Conservation (phyloP, 2,329 filamentous ascomycete species). For the Thielaviopsis musarum region DNA sequence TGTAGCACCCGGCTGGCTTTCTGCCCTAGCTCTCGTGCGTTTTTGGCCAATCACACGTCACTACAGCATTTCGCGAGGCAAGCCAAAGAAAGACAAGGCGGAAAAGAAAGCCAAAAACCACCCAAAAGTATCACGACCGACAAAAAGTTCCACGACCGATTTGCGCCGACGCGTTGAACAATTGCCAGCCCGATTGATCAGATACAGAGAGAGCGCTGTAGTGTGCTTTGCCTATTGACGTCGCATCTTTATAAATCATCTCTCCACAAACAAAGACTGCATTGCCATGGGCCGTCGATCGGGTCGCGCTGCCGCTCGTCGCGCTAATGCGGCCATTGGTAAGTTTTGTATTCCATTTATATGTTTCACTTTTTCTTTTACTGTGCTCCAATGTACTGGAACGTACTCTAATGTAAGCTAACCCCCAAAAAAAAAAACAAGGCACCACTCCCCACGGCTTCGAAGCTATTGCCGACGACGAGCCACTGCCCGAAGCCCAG, state of each 20-base stretch:
- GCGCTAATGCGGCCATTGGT: constrained; percentile 36
- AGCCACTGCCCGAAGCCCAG: constrained; percentile 22
- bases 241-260: too few species aligned
- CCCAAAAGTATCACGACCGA: neutral
- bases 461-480: constrained; percentile 23
- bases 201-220: too few species aligned
- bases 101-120: neutral
- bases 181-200: too few species aligned
- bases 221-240: too few species aligned
- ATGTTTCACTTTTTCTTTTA: too few species aligned
- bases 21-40: neutral
- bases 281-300: constrained; percentile 26
- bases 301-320: constrained; percentile 36
- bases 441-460: constrained; percentile 28
- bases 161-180: neutral
- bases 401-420: neutral
- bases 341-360: too few species aligned
- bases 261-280: neutral
- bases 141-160: neutral
- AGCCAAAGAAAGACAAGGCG: neutral
- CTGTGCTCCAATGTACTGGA: too few species aligned
- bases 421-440: too few species aligned
- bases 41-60: neutral
- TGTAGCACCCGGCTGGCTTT: neutral
- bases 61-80: neutral